These are phyloP conservation scores for Candida michaelii DNA, from an alignment of 805 yeast species.

Conservation along the genomic window DNA sequence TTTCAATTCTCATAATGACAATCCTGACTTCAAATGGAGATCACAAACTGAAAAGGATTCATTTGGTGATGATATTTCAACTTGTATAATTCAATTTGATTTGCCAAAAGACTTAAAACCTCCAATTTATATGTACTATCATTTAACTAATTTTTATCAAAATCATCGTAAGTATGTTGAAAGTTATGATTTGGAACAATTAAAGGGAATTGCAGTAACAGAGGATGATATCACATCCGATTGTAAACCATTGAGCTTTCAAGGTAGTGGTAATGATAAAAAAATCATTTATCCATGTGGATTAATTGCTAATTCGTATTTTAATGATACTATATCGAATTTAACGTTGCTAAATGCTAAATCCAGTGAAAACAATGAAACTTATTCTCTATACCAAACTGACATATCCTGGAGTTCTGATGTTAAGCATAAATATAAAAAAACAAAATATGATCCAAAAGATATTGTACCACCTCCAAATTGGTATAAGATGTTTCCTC, in stretches of 20 bases:
- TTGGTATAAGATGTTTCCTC: constrained; percentile 77
- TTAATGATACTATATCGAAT: constrained; percentile 78
- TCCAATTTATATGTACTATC: constrained; percentile 78
- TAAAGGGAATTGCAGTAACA: constrained; percentile 71
- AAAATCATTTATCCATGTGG: constrained; percentile 86
- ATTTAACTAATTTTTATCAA: constrained; percentile 86
- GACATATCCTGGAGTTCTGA: constrained; percentile 90
- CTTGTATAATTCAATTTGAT: constrained; percentile 70
- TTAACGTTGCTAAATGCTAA: constrained; percentile 48
- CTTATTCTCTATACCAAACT: constrained; percentile 44
- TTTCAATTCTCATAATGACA: constrained; percentile 48
- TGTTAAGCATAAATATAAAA: constrained; percentile 60
- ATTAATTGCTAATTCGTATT: constrained; percentile 85
- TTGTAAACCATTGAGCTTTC: constrained; percentile 39
- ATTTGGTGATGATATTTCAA: constrained; percentile 35
- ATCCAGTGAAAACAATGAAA: constrained; percentile 42
- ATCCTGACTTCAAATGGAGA: constrained; percentile 66
- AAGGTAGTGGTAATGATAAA: constrained; percentile 39
- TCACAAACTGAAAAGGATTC: constrained; percentile 35
- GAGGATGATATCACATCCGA: constrained; percentile 45
- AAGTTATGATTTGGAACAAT: constrained; percentile 76
- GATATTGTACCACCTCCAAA: constrained; percentile 93
- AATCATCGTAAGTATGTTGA: constrained; percentile 93
- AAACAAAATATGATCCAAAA: constrained; percentile 62
- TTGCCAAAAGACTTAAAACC: constrained; percentile 68